Conservation (phyloP, 768 basidiomycete species). For the Guyanaporus albipodus region DNA sequence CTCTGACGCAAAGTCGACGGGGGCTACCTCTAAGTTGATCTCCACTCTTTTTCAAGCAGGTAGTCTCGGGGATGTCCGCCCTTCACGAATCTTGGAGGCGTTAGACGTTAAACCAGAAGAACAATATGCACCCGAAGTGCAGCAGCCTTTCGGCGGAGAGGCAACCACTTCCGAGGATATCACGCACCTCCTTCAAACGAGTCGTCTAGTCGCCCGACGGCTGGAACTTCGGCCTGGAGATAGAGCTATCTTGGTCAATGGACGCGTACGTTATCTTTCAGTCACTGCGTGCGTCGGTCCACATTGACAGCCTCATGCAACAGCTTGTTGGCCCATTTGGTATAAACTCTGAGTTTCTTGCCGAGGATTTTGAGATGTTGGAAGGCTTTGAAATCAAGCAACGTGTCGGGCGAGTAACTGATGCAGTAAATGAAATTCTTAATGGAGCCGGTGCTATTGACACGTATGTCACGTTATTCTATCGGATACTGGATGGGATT, state of each 20-base stretch:
- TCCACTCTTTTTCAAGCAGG: constrained; percentile 46
- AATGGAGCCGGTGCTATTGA: constrained; percentile 37
- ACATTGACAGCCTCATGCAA: constrained; percentile 2
- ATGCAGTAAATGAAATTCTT: constrained; percentile 55
- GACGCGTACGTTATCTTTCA: constrained; percentile 55
- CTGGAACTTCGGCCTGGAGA: constrained; percentile 59
- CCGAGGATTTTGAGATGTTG: constrained; percentile 70
- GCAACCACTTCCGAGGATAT: constrained; percentile 27
- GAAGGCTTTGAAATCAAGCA: constrained; percentile 71
- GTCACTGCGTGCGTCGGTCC: background rate
- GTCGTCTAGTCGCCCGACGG: constrained; percentile 48
- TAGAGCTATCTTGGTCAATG: constrained; percentile 71
- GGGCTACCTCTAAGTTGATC: constrained; percentile 42
- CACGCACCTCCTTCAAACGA: constrained; percentile 39
- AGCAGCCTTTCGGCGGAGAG: constrained; percentile 36
- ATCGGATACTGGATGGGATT: background rate
- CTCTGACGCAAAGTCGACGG: constrained; percentile 33
- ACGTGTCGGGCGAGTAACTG: constrained; percentile 63
- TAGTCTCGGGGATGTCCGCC: constrained; percentile 30
- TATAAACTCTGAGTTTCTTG: constrained; percentile 47
- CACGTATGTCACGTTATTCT: constrained; percentile 33
- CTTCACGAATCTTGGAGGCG: constrained; percentile 15
- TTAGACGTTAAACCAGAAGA: constrained; percentile 11
- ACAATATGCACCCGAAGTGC: constrained; percentile 21
- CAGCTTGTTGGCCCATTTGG: constrained; percentile 78